Evolutionary conservation across 2,329 filamentous ascomycete species (phyloP).

Genomic region (Aschersonia sp.): DNA sequence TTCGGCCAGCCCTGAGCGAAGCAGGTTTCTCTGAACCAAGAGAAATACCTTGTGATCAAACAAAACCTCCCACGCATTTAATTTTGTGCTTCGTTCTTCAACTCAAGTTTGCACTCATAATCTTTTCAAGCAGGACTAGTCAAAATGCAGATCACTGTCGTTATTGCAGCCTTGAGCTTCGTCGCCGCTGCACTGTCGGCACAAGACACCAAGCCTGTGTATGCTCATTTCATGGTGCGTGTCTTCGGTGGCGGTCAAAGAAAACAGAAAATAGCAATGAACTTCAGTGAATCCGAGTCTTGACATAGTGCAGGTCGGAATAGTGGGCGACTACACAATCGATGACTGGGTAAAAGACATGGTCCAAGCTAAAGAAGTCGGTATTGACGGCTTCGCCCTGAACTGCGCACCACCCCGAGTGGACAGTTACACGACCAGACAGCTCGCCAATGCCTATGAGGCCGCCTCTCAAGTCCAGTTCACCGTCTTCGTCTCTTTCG

Average conservation of each 20-base stretch:
- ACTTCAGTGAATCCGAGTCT: background rate
- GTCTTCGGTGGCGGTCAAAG: too few species aligned
- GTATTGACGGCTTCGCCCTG: constrained; percentile 10
- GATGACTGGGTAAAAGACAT: constrained; percentile 9
- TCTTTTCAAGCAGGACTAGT: background rate
- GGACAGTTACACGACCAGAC: constrained; percentile 9
- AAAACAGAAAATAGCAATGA: background rate
- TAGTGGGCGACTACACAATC: constrained; percentile 8
- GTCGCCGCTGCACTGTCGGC: background rate
- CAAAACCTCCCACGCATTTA: too few species aligned
- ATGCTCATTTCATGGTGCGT: constrained; percentile 7
- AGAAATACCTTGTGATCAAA: too few species aligned
- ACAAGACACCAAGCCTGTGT: constrained; percentile 3
- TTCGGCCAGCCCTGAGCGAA: too few species aligned
- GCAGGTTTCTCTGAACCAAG: too few species aligned
- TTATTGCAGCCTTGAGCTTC: background rate
- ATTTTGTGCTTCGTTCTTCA: too few species aligned
- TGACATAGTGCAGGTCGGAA: constrained; percentile 6
- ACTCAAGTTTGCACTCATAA: background rate
- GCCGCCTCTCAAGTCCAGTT: constrained; percentile 7
- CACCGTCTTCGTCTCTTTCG: constrained; percentile 11
- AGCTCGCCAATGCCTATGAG: constrained; percentile 9
- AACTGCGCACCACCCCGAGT: constrained; percentile 9
- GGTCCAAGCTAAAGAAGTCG: constrained; percentile 8
- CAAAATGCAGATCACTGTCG: background rate